Evolutionary conservation across 2,329 filamentous ascomycete genomes (phyloP), one percentile per base, ranked within the genome.

Genomic region (Bipolaris sorokiniana): DNA sequence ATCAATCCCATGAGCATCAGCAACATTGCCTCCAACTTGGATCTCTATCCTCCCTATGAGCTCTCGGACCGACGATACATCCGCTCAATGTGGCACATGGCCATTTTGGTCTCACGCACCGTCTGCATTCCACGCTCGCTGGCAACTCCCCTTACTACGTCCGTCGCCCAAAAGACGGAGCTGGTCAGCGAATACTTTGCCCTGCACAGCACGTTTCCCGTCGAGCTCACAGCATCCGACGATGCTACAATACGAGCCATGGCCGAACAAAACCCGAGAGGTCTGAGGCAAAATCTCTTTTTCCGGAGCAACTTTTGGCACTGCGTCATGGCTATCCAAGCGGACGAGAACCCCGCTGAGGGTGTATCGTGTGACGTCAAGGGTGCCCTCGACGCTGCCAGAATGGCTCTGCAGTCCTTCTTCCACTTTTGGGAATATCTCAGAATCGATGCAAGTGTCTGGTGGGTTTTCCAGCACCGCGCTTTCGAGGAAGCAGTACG

Each of bases 401-500:
- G 91, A 66, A 88, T 90, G 70, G 90, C 90, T 4, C 85, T 94
- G 45, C 84, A 82, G 42, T 81, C 89, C 1, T 94, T 92, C 71
- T 92, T 93, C 73, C 81, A 92, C 55, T 81, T 92, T 6, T 90
- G 88, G 76, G 80, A 79, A 36, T 77, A 91, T 11, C 87, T 92
- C 60, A 86, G 88, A 64, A 80, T 81, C 15, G 90, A 94, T 77
- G 89, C 89, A 1, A 83, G 87, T 13, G 90, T 92, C 0, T 93
- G 90, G 90, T 94, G 90, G 90, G 89, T 91, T 0, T 91, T 92
- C 64, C 90, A 92, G 72, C 90, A 93, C 71, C 81, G 90, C 1
- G 90, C 90, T 0, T 93, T 93, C 69, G 81, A 93, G 50, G 90
- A 93, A 78, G 88, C 88, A 31, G 69, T 90, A 86, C 76, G 90